Evolutionary conservation across 2,329 filamentous ascomycete genomes (phyloP).

Genomic region (Amauroascus verrucosus): DNA sequence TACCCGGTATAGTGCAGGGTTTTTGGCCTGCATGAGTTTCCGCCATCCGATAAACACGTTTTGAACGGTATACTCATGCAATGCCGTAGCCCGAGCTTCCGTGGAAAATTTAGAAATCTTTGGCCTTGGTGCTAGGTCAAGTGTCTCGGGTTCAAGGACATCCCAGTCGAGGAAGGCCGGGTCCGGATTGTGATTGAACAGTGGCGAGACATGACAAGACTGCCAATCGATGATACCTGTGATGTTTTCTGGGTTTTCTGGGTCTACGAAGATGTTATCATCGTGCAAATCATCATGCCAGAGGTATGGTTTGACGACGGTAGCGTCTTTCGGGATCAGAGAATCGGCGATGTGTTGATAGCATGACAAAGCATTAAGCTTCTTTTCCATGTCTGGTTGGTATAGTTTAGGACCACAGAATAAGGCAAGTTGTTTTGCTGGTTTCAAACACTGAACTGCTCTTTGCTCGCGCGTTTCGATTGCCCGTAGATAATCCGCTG

Average conservation of each 20-base stretch:
- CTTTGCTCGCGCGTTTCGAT: slow-evolving; percentile 21
- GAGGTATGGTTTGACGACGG: slow-evolving; percentile 17
- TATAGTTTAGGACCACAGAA: slow-evolving; percentile 26
- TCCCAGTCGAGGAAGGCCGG: slow-evolving; percentile 23
- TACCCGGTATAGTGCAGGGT: slow-evolving; percentile 10
- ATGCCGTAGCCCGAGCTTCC: slow-evolving; percentile 20
- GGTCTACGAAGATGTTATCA: slow-evolving; percentile 28
- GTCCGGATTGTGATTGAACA: slow-evolving; percentile 24
- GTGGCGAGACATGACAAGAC: slow-evolving; percentile 23
- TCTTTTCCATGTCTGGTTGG: slow-evolving; percentile 21
- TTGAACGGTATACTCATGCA: slow-evolving; percentile 20
- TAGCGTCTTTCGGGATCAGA: slow-evolving; percentile 21
- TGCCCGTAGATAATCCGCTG: slow-evolving; percentile 22
- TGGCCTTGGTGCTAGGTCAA: slow-evolving; percentile 2
- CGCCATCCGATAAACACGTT: slow-evolving; percentile 13
- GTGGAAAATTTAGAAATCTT: slow-evolving; percentile 20
- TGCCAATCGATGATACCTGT: slow-evolving; percentile 28
- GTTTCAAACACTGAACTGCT: slow-evolving; percentile 19
- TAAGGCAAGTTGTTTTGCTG: slow-evolving; percentile 22
- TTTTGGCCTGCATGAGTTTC: slow-evolving; percentile 14
- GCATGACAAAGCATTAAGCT: slow-evolving; percentile 20
- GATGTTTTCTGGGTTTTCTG: slow-evolving; percentile 20
- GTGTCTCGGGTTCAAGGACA: slow-evolving; percentile 19
- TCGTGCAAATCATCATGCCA: slow-evolving; percentile 25
- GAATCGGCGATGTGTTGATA: slow-evolving; percentile 20